A percentile compares a stretch with the other conserved stretches of the same genome.
phyloP scores from a whole-genome alignment of 257 asterid genomes.

The Lycium barbarum region DNA sequence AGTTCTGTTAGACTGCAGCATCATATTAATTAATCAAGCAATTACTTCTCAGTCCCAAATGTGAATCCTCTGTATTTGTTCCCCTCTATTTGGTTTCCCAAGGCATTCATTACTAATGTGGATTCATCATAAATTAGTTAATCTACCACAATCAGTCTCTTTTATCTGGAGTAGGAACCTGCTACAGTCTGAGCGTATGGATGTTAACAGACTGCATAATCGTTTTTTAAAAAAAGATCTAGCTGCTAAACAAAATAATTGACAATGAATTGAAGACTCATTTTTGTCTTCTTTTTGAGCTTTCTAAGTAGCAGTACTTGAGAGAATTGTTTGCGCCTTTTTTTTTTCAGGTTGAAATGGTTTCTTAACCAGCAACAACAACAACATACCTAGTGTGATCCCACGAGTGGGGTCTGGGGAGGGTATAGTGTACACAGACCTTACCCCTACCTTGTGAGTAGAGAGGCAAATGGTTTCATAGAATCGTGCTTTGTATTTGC shows the following conservation, averaged over 20 bases:
- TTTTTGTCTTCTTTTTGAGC: not conserved
- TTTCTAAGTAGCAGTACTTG: slow-evolving; percentile 12
- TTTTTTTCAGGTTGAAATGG: not conserved
- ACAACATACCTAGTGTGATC: too few species aligned
- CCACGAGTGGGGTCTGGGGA: too few species aligned
- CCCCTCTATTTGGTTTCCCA: not conserved
- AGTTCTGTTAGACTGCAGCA: not conserved
- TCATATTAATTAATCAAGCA: not conserved
- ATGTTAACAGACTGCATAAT: not conserved
- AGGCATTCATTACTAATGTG: not conserved
- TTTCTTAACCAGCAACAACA: not conserved
- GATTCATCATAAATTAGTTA: not conserved
- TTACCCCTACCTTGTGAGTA: too few species aligned
- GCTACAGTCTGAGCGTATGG: not conserved
- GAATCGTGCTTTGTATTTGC: not conserved
- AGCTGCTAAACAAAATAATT: not conserved
- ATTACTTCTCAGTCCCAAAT: not conserved
- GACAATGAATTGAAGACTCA: not conserved
- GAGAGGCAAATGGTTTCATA: not conserved
- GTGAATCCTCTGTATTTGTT: not conserved
- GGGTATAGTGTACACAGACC: too few species aligned
- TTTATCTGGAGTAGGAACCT: not conserved
- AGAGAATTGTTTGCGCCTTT: not conserved
- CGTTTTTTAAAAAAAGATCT: not conserved
- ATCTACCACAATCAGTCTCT: not conserved